phyloP scores from a whole-genome alignment of 129 eudicot species.

The Saposhnikovia divaricata region DNA sequence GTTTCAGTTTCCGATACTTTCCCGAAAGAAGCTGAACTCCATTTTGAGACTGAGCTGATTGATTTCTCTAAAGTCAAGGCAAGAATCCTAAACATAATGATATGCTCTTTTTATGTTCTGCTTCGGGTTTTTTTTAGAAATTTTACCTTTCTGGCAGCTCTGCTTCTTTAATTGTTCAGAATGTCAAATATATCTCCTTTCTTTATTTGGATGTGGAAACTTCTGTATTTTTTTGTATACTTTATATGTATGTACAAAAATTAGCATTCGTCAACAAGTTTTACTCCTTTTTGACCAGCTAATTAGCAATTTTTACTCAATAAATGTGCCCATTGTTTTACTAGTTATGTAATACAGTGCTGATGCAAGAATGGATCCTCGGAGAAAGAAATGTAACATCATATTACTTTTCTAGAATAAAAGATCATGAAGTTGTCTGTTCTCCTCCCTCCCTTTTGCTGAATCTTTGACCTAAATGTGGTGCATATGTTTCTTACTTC shows the following conservation, averaged over 20 bases:
- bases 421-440: background rate
- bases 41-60: constrained; percentile 89
- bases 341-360: background rate
- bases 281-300: background rate
- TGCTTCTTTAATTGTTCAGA: background rate
- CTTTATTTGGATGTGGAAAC: background rate
- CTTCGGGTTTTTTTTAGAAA: background rate
- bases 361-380: too few relatives aligned
- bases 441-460: background rate
- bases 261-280: background rate
- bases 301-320: background rate
- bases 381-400: background rate
- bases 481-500: background rate
- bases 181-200: background rate
- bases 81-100: constrained; percentile 18
- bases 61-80: constrained; percentile 94
- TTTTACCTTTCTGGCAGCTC: background rate
- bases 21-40: constrained; percentile 92
- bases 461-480: background rate
- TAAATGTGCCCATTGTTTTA: background rate
- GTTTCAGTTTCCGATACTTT: constrained; percentile 66
- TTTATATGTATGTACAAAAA: background rate
- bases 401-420: background rate
- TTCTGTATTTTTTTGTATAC: background rate
- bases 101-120: background rate